Conservation (phyloP, 2,329 filamentous ascomycete genomes). For the Cordyceps farinosa region DNA sequence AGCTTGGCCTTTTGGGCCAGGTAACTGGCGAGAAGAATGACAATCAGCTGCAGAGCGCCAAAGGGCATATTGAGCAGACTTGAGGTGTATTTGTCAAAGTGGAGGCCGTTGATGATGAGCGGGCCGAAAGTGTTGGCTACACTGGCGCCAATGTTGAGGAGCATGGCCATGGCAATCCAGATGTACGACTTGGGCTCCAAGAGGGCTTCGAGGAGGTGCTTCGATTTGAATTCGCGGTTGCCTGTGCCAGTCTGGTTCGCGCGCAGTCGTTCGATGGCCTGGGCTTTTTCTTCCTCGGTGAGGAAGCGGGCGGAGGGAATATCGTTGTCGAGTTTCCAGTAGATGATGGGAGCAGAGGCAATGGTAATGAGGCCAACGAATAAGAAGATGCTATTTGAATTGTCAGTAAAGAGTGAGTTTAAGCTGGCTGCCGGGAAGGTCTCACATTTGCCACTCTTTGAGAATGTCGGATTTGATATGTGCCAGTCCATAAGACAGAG, state of each 20-base stretch:
- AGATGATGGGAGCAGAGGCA: slow-evolving; percentile 53
- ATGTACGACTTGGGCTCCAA: slow-evolving; percentile 53
- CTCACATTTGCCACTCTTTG: slow-evolving; percentile 21
- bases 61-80: slow-evolving; percentile 66
- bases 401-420: background rate
- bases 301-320: slow-evolving; percentile 55
- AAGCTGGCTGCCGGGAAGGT: too few species aligned
- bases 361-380: slow-evolving; percentile 61
- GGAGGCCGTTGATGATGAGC: slow-evolving; percentile 57
- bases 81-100: slow-evolving; percentile 54
- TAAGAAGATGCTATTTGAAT: slow-evolving; percentile 46
- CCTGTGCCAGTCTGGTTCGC: slow-evolving; percentile 74
- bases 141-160: slow-evolving; percentile 61
- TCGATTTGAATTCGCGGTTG: slow-evolving; percentile 64
- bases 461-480: slow-evolving; percentile 39
- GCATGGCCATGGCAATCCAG: slow-evolving; percentile 57
- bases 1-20: slow-evolving; percentile 53
- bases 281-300: slow-evolving; percentile 60
- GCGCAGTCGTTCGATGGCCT: slow-evolving; percentile 68
- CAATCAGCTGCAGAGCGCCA: slow-evolving; percentile 55
- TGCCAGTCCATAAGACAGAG: slow-evolving; percentile 54
- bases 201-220: slow-evolving; percentile 55
- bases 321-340: slow-evolving; percentile 58
- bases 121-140: slow-evolving; percentile 65
- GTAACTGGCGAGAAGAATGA: slow-evolving; percentile 57